Evolutionary conservation across 345 rosid genomes (phyloP).

Genomic region (Moringa oleifera): DNA sequence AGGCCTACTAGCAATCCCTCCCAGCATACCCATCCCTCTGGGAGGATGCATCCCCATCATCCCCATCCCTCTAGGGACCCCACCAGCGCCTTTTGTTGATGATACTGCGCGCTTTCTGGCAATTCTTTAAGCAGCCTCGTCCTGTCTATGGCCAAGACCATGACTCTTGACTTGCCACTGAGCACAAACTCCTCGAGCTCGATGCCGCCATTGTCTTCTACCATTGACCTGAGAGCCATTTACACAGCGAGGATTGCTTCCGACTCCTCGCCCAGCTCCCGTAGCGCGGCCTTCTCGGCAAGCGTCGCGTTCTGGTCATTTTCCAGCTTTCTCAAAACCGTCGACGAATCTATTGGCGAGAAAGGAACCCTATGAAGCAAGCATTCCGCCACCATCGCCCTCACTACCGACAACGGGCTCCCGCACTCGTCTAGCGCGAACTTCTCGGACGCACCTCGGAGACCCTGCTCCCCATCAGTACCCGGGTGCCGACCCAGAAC

Average conservation of each 20-base stretch:
- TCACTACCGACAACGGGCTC: conserved; percentile 55
- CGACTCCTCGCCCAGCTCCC: conserved; percentile 80
- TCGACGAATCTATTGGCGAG: conserved; percentile 69
- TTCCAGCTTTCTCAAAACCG: conserved; percentile 84
- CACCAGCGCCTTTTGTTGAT: conserved; percentile 13
- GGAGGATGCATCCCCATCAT: conserved; percentile 49
- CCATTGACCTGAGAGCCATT: conserved; percentile 73
- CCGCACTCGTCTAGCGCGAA: conserved; percentile 34
- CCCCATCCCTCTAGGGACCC: conserved; percentile 34
- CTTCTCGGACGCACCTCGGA: conserved; percentile 13
- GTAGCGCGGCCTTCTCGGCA: conserved; percentile 68
- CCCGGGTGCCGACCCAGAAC: conserved; percentile 9
- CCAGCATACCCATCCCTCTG: conserved; percentile 31
- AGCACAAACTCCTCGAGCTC: conserved; percentile 84
- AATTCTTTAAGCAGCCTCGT: conserved; percentile 66
- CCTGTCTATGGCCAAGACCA: conserved; percentile 77
- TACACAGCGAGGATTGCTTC: conserved; percentile 79
- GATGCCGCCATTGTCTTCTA: conserved; percentile 75
- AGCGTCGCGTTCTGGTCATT: conserved; percentile 59
- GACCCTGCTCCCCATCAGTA: conserved; percentile 14
- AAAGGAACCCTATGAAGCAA: conserved; percentile 79
- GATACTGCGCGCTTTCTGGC: conserved; percentile 56
- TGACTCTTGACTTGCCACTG: conserved; percentile 73
- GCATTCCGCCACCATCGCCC: conserved; percentile 89
- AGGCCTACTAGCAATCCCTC: conserved; percentile 31